phyloP scores from a whole-genome alignment of 2,329 filamentous ascomycete species.

The Sporothrix globosa region DNA sequence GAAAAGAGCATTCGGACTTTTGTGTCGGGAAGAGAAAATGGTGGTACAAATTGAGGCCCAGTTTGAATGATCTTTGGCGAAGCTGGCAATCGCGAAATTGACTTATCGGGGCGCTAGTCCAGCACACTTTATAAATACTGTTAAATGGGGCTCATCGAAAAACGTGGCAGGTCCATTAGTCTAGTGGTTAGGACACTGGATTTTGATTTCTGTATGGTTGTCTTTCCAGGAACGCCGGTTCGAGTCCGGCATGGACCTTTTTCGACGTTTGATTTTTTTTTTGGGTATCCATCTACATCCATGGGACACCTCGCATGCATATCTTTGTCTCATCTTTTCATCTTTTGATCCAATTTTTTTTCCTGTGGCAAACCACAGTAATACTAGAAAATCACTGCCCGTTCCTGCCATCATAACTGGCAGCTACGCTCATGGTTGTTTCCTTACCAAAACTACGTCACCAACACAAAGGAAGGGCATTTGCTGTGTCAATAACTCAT shows the following conservation, averaged over 20 bases:
- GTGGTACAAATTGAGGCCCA: neutral
- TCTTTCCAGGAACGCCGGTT: constrained; percentile 25
- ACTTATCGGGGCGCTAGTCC: constrained; percentile 7
- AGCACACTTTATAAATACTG: neutral
- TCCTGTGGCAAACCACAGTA: too few species aligned
- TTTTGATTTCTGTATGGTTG: constrained; percentile 15
- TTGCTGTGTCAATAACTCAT: too few species aligned
- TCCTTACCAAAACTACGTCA: too few species aligned
- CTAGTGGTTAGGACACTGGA: constrained; percentile 28
- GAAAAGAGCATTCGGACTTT: neutral
- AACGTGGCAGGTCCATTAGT: constrained; percentile 26
- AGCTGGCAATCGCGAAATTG: neutral
- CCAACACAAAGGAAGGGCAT: too few species aligned
- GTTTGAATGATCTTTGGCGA: neutral
- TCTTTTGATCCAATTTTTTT: neutral
- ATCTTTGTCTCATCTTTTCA: neutral
- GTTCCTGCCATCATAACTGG: too few species aligned
- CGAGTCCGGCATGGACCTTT: constrained; percentile 28
- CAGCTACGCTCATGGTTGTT: too few species aligned
- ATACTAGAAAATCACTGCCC: too few species aligned
- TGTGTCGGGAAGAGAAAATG: neutral
- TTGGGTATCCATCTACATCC: neutral
- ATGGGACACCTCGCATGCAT: neutral
- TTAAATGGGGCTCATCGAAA: neutral
- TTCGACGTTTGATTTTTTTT: neutral